A percentile compares a stretch with the other conserved stretches of the same genome.
Evolutionary conservation across 2,329 filamentous ascomycete species (phyloP).

Genomic region (Purpureocillium takamizusanense): DNA sequence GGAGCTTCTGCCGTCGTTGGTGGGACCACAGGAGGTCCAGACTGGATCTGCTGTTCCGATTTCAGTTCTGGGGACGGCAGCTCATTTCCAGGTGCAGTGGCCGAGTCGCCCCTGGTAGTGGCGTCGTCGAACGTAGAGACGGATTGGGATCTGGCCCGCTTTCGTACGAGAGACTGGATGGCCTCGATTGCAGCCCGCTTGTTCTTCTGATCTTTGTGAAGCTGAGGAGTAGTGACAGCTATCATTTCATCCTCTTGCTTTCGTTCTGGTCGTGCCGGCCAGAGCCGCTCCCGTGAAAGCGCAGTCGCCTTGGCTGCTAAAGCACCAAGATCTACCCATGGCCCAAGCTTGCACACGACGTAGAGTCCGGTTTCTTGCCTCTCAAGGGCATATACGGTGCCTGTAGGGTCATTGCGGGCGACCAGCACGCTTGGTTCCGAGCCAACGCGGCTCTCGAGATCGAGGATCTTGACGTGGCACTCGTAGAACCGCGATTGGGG

Average conservation of each 20-base stretch:
- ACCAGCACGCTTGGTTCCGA: constrained; percentile 48
- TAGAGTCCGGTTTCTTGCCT: constrained; percentile 53
- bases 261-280: constrained; percentile 9
- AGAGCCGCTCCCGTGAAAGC: constrained; percentile 20
- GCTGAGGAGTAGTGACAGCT: constrained; percentile 31
- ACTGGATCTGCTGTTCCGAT: constrained; percentile 7
- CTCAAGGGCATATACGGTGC: constrained; percentile 55
- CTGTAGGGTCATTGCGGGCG: constrained; percentile 46
- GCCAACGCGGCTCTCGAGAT: constrained; percentile 52
- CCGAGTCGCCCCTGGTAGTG: constrained; percentile 8
- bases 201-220: constrained; percentile 42
- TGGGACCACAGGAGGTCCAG: not conserved
- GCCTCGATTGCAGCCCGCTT: constrained; percentile 53
- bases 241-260: constrained; percentile 10
- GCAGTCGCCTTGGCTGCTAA: constrained; percentile 41
- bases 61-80: constrained; percentile 11
- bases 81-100: constrained; percentile 10
- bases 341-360: constrained; percentile 57
- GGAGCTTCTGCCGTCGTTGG: too few relatives aligned
- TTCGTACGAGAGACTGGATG: constrained; percentile 52
- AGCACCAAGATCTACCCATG: constrained; percentile 53
- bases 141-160: constrained; percentile 35
- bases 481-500: constrained; percentile 49
- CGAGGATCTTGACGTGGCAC: constrained; percentile 52
- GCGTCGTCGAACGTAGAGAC: constrained; percentile 25